Base-by-base conservation (phyloP, 129 eudicot genomes). In the Ambrosia artemisiifolia region DNA sequence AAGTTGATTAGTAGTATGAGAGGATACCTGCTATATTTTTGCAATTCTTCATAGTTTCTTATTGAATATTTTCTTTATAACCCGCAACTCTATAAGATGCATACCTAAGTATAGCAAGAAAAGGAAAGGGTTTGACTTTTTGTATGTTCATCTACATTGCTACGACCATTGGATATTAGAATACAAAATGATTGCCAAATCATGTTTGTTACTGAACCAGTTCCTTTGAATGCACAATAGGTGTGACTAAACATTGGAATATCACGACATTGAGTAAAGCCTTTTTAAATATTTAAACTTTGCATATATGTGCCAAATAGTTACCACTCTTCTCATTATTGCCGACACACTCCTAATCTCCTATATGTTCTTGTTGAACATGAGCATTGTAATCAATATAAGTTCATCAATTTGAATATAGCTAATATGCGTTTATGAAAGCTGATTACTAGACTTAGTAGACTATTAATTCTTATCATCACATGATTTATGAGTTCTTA, bases 161-260 rank as follows among this genome's bases (percentile, higher is more conserved):
- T 28, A n/a, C 49, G 73, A 30, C 16, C 7, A 38, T 24, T 69
- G 14, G 60, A 48, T 33, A 50, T 33, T 69, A 0, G 50, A 69
- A 51, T 53, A 50, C 9, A 14, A 6, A 5, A 46, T 16, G 7
- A 32, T 49, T 28, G 33, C 63, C 11, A 69, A 49, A 33, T 10
- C 32, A 17, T 51, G 63, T 17, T 50, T 69, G 49, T 69, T 69
- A 32, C 38, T 49, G 47, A 69, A 50, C 63, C 63, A 69, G 10
- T 68, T 68, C 32, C 17, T 11, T 49, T 49, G 33, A 38, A 49
- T 49, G 73, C 5, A 28, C 48, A 68, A n/a, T 11, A 34, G 40
- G 40, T 5, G 60, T n/a, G 16, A 50, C 32, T 32, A 16, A 30
- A 32, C 60, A 50, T 17, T 49, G n/a, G 24, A 30, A 49, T 46